Conservation (phyloP, 2,329 filamentous ascomycete species). For the Gnomoniopsis sp. region DNA sequence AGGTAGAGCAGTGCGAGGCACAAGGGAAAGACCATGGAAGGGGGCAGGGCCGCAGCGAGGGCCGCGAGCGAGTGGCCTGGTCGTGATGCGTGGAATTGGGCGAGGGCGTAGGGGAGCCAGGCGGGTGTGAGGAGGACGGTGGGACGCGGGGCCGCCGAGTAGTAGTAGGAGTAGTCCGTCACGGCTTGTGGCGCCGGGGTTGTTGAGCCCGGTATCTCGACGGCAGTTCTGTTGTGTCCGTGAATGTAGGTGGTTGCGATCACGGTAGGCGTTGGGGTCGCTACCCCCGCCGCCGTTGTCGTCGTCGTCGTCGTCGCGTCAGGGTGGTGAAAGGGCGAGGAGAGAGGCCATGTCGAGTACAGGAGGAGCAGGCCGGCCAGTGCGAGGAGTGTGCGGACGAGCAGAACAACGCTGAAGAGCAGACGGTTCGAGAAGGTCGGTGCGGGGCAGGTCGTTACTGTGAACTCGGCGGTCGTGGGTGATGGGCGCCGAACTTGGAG, state of each 20-base stretch:
- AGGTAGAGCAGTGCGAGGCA: constrained; percentile 38
- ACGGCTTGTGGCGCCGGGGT: too few relatives aligned
- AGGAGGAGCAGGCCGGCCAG: constrained; percentile 44
- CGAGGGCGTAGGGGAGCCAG: constrained; percentile 25
- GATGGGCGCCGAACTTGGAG: constrained; percentile 68
- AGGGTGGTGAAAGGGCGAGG: constrained; percentile 21
- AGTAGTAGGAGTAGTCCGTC: too few relatives aligned
- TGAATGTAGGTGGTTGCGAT: background rate
- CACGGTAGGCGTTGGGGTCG: background rate
- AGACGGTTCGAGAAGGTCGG: constrained; percentile 45
- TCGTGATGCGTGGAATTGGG: constrained; percentile 26
- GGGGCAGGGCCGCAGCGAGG: constrained; percentile 33
- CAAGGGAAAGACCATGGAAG: constrained; percentile 37
- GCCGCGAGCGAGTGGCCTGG: constrained; percentile 28
- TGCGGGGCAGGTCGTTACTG: constrained; percentile 74
- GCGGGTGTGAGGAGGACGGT: constrained; percentile 20
- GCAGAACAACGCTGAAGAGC: constrained; percentile 39
- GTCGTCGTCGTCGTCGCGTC: background rate
- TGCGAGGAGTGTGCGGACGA: constrained; percentile 39
- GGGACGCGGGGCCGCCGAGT: too few relatives aligned
- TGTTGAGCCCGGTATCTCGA: constrained; percentile 15
- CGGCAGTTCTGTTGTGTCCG: constrained; percentile 14
- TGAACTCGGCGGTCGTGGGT: constrained; percentile 88
- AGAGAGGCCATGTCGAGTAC: constrained; percentile 43
- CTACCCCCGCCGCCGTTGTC: background rate